Base-by-base conservation (phyloP, 129 eudicot species). In the Arctium minus region DNA sequence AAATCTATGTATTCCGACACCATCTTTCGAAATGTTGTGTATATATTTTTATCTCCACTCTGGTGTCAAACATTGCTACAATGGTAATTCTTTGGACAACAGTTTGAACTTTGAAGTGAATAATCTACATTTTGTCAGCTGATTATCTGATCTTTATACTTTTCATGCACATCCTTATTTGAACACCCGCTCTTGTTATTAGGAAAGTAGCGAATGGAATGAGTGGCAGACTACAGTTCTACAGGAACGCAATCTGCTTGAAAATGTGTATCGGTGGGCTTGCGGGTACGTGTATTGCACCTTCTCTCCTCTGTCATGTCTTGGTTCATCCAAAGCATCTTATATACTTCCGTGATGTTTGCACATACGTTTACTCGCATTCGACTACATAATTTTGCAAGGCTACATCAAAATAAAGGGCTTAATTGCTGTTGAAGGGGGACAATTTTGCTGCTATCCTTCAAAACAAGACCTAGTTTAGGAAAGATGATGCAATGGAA, bases 201-300 rank as follows among this genome's bases (percentile, higher is more conserved):
- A 96, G 99, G 97, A 84, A 82, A 90, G 90, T 86, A 86, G 79
- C 27, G 94, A 93, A 81, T 96, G 97, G 97, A 90, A 74, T 76
- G 95, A 96, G 53, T 96, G 99, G 99, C 94, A 90, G 81, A 79
- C 83, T 62, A 88, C 94, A 36, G 90, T 86, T 87, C 74, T 96
- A 83, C 99, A 93, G 86, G 95, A 96, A 79, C 92, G 95, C 70
- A 93, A 93, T 75, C 75, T 85, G 83, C 79, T 90, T 17, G 97
- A 91, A 79, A 96, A 96, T 83, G 99, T 96, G 35, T 91, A 96
- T 72, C 90, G 97, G 7, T 96, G 99, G 99, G 91, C 93, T 89
- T 96, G 99, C 64, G 99, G 99, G 99, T 91, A 87, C 69, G 93
- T 46, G 68, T 86, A 73, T 85, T 71, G 18, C 40, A 37, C 33